These are phyloP conservation scores for Sporothrix brasiliensis DNA, from an alignment of 2,329 filamentous ascomycete genomes.

Conservation along the genomic window DNA sequence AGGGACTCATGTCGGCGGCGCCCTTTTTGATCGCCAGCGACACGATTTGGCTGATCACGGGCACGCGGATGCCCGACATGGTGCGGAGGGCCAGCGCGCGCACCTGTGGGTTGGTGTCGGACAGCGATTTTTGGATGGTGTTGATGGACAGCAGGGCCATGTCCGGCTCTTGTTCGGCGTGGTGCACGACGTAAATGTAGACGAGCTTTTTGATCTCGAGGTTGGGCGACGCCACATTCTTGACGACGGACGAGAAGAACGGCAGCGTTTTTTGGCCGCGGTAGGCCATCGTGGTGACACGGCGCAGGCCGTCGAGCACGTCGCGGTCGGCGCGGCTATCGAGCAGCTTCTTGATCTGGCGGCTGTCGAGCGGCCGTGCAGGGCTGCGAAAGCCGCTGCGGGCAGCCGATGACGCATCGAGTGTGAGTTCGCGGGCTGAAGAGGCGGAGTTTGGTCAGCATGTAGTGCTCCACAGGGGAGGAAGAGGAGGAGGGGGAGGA, in stretches of 20 bases:
- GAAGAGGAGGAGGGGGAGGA: constrained; percentile 20
- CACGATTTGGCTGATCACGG: constrained; percentile 97
- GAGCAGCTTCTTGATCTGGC: constrained; percentile 89
- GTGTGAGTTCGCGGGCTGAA: constrained; percentile 88
- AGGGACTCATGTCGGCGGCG: constrained; percentile 88
- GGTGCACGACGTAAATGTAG: constrained; percentile 95
- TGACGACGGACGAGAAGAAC: constrained; percentile 97
- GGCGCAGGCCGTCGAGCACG: constrained; percentile 85
- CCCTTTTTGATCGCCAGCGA: constrained; percentile 95
- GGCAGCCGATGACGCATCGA: constrained; percentile 93
- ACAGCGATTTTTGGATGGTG: constrained; percentile 96
- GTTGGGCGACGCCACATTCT: constrained; percentile 93
- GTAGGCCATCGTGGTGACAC: constrained; percentile 97
- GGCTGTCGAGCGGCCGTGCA: constrained; percentile 66
- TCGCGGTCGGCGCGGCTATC: constrained; percentile 94
- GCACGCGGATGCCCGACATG: constrained; percentile 96
- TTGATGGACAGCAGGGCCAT: constrained; percentile 96
- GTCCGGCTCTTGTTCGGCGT: constrained; percentile 95
- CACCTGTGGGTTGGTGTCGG: constrained; percentile 86
- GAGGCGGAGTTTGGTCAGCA: not conserved
- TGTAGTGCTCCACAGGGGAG: too few species aligned
- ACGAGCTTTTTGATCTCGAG: constrained; percentile 97
- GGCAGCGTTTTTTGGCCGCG: constrained; percentile 81
- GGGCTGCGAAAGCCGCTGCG: constrained; percentile 66
- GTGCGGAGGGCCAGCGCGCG: constrained; percentile 90